Evolutionary conservation across 1,284 basidiomycete species (phyloP).

Genomic region (Pseudozyma pruni): DNA sequence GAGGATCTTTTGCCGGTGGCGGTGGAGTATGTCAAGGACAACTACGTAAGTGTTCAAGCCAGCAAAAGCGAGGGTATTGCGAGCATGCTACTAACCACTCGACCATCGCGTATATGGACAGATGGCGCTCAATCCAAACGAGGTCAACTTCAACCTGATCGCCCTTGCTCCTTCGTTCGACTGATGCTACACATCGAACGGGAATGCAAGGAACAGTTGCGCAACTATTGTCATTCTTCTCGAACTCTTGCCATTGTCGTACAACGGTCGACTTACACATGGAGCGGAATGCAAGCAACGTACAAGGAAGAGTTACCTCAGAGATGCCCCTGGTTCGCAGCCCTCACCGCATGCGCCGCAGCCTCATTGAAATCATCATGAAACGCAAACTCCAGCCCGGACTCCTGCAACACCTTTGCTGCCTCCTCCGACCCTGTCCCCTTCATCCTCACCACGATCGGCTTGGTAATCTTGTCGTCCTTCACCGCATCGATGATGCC

Average conservation of each 20-base stretch:
- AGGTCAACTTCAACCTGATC: constrained; percentile 64
- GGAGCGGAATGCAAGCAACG: not conserved
- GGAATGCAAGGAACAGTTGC: too few species aligned
- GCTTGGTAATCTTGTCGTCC: constrained; percentile 51
- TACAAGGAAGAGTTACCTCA: too few species aligned
- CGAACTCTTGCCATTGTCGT: too few species aligned
- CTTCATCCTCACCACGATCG: constrained; percentile 53
- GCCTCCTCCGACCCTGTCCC: constrained; percentile 54
- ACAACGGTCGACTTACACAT: too few species aligned
- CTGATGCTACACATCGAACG: not conserved
- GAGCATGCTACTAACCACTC: too few species aligned
- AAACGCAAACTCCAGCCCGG: constrained; percentile 43
- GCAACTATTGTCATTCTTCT: too few species aligned
- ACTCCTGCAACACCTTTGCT: constrained; percentile 29
- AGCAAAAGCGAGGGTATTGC: too few species aligned
- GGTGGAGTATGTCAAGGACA: constrained; percentile 54
- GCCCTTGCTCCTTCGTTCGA: constrained; percentile 51
- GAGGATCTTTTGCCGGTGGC: constrained; percentile 47
- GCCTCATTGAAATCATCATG: constrained; percentile 56
- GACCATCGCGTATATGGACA: too few species aligned
- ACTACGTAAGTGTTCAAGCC: constrained; percentile 61
- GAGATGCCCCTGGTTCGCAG: constrained; percentile 42
- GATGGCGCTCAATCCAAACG: constrained; percentile 59
- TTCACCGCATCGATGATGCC: constrained; percentile 55
- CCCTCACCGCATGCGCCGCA: constrained; percentile 50